Conservation (phyloP, 768 basidiomycete species). For the Lactifluus pinguis region DNA sequence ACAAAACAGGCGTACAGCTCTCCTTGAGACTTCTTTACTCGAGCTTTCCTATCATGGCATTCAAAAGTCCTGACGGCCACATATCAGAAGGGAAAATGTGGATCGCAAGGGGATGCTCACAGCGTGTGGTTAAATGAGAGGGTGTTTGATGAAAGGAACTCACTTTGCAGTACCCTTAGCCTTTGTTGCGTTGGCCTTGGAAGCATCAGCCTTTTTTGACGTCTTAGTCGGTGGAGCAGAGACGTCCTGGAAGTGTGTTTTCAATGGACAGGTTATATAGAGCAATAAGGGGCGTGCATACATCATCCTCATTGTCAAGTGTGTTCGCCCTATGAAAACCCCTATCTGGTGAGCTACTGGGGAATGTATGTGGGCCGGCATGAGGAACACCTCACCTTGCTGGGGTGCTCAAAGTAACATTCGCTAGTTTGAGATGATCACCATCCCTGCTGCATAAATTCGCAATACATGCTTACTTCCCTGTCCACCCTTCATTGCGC, state of each 20-base stretch:
- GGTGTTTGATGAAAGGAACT: not conserved
- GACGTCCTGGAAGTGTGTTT: conserved; percentile 4
- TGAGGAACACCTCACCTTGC: not conserved
- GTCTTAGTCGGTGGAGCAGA: conserved; percentile 20
- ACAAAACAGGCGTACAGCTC: conserved; percentile 22
- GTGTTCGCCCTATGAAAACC: not conserved
- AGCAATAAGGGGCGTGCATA: not conserved
- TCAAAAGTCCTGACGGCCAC: not conserved
- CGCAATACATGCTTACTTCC: conserved; percentile 18
- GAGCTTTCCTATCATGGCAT: not conserved
- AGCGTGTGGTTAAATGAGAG: conserved; percentile 1
- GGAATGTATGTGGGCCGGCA: not conserved
- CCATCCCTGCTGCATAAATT: not conserved
- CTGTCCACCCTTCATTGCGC: conserved; percentile 22
- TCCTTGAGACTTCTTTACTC: conserved; percentile 7
- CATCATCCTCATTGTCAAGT: not conserved
- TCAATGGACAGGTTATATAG: not conserved
- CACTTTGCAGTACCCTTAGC: conserved; percentile 9
- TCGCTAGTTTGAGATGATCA: not conserved
- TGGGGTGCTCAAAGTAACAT: not conserved
- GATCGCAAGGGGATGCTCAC: conserved; percentile 11
- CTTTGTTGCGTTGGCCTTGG: conserved; percentile 11
- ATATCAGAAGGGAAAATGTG: not conserved
- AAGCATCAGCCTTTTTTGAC: conserved; percentile 2
- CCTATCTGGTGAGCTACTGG: not conserved